Evolutionary conservation across 768 basidiomycete genomes (phyloP).

Genomic region (Mycena pura): DNA sequence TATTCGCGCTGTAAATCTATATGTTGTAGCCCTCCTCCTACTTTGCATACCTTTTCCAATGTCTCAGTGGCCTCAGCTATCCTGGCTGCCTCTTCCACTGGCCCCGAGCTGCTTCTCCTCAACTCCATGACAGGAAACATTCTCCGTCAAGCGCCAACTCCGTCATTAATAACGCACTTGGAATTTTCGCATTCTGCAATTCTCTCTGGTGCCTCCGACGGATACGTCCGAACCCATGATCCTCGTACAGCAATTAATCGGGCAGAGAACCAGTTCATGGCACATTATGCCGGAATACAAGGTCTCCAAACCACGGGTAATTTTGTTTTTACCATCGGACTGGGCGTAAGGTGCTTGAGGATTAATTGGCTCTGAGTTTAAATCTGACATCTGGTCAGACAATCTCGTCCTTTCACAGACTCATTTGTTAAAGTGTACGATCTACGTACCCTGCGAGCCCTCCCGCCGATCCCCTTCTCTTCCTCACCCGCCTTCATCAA

Average conservation of each 20-base stretch:
- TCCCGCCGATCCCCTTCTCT: constrained; percentile 88
- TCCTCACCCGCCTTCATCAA: constrained; percentile 88
- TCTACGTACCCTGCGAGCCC: constrained; percentile 78
- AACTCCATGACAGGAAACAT: constrained; percentile 76
- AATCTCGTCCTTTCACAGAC: constrained; percentile 87
- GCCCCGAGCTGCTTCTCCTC: constrained; percentile 69
- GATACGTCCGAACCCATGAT: constrained; percentile 74
- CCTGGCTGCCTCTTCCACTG: constrained; percentile 64
- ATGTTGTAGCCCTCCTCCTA: constrained; percentile 36
- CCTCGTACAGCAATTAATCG: constrained; percentile 65
- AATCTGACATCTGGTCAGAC: constrained; percentile 53
- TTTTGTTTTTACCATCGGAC: constrained; percentile 86
- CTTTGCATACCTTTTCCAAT: constrained; percentile 53
- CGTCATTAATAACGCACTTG: constrained; percentile 70
- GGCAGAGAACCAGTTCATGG: constrained; percentile 62
- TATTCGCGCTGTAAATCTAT: constrained; percentile 4
- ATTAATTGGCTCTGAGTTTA: constrained; percentile 19
- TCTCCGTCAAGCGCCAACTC: constrained; percentile 60
- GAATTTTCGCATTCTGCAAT: constrained; percentile 69
- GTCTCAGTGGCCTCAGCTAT: constrained; percentile 57
- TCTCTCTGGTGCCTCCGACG: constrained; percentile 76
- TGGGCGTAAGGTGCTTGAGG: constrained; percentile 71
- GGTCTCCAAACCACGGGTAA: constrained; percentile 83
- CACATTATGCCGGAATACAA: constrained; percentile 83
- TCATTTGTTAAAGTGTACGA: constrained; percentile 95